Evolutionary conservation across 2,329 filamentous ascomycete genomes (phyloP), one percentile per base, ranked within the genome.

Genomic region (Bipolaris gigantea): DNA sequence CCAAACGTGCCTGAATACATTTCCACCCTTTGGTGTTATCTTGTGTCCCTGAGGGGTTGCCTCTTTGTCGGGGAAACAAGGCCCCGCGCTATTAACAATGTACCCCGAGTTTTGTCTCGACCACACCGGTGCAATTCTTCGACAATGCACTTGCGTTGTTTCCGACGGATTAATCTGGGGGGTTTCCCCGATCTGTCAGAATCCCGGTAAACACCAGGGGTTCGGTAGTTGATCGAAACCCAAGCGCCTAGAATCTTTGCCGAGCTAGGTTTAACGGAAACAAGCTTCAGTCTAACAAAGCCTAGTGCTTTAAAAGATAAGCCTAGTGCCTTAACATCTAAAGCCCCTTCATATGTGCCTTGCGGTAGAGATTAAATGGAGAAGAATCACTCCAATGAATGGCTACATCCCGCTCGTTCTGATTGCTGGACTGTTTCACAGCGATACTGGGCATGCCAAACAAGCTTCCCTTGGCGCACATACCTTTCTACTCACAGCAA

Each of bases 191-290:
- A 38, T 38, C 54, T 46, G 50, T 27, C 54, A 54, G 48, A 57
- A 38, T 18, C 32, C 46, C 49, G 50, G 50, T 16, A 54, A 57
- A 57, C 50, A 32, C 54, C 50, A 39, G 41, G 54, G 42, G 45
- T 43, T 46, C 42, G 36, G 32, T 15, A 39, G 7, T 44, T 42
- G 16, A 33, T 42, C 38, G 47, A 53, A 53, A 54, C 46, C 46
- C n/a, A 45, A 33, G 44, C 36, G 40, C 23, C 6, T 46, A 27
- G 25, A 27, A 25, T 23, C 23, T 43, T 34, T 50, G 42, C 54
- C 50, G 50, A 50, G 42, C 54, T 50, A 46, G 46, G 46, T 40
- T 47, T 45, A 54, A 54, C 39, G 27, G 50, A 49, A 55, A 49
- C 41, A 56, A 54, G 46, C 46, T 52, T 55, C 48, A 44, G 50